Evolutionary conservation across 208 protist species (phyloP), one percentile per base, ranked within the genome.

Genomic region (Crithidia bombi): DNA sequence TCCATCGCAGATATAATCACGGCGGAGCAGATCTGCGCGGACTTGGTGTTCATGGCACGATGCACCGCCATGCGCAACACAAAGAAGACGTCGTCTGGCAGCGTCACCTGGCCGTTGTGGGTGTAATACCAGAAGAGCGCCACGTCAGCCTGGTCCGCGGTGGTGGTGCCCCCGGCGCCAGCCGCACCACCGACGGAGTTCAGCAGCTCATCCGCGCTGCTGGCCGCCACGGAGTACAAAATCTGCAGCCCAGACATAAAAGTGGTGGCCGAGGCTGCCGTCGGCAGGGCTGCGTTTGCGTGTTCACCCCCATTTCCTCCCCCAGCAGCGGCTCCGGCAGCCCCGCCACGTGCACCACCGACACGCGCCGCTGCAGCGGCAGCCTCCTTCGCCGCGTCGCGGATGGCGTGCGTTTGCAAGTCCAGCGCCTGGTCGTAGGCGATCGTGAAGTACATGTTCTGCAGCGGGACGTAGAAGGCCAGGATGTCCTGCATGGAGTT

Each of bases 61-160:
- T 93, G 90, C 2, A 96, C 28, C 9, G 90, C 83, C 44, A 93
- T 83, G 49, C 90, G 90, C 23, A 96, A 58, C 43, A 96, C 86
- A 63, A 89, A 96, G 66, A 96, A 96, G 38, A 93, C 75, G 62
- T 96, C 90, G 36, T 96, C 90, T 0, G 83, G 63, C 26, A 95
- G 67, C 25, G 86, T 91, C 50, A 93, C 78, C 5, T 71, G 38
- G 11, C 71, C 75, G 44, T 55, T 73, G 69, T 78, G 65, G 32
- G 63, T 75, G 64, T 73, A 82, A 56, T 84, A 81, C 58, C 65
- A 72, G 35, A 69, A 32, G 14, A 78, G 61, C 14, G 71, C 70
- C 12, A 65, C 41, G 43, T 78, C 47, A 36, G 36, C 51, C 35
- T 47, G 32, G 46, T 51, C 56, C 23, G 39, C n/a, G 30, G 33